phyloP scores from a whole-genome alignment of 331 rosid species.

The Stylosanthes scabra region DNA sequence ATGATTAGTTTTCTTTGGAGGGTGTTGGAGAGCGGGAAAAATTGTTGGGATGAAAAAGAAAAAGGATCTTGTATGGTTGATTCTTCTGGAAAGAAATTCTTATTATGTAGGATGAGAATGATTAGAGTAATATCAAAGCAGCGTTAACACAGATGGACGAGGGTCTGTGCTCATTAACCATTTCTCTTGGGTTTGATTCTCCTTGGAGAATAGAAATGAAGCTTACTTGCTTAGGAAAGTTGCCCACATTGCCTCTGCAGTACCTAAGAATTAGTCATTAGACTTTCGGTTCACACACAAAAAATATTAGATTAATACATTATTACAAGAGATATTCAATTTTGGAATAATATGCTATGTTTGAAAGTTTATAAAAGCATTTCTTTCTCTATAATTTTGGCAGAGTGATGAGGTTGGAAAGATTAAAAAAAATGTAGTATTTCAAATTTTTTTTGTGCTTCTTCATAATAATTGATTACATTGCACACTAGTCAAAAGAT shows the following conservation, averaged over 20 bases:
- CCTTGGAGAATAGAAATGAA: too few relatives aligned
- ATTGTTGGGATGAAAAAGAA: conserved; percentile 35
- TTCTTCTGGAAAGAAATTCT: conserved; percentile 28
- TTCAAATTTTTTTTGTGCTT: conserved; percentile 14
- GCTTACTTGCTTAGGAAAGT: too few relatives aligned
- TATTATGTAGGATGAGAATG: background rate
- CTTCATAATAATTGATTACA: conserved; percentile 7
- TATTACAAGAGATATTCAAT: background rate
- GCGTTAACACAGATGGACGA: too few relatives aligned
- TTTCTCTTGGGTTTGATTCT: too few relatives aligned
- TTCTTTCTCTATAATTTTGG: conserved; percentile 11
- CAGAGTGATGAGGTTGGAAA: conserved; percentile 15
- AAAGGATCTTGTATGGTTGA: conserved; percentile 36
- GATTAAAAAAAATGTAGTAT: conserved; percentile 20
- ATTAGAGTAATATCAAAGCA: too few relatives aligned
- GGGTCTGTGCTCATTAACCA: too few relatives aligned
- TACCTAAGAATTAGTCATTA: too few relatives aligned
- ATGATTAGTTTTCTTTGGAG: conserved; percentile 28
- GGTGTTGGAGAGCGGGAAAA: conserved; percentile 49
- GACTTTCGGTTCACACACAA: too few relatives aligned
- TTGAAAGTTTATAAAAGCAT: conserved; percentile 6
- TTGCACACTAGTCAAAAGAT: conserved; percentile 22
- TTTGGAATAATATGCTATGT: conserved; percentile 17
- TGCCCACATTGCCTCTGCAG: too few relatives aligned
- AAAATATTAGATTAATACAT: background rate